Evolutionary conservation across 2,329 filamentous ascomycete species (phyloP), one percentile per base, ranked within the genome.

Genomic region (Aspergillus neotritici): DNA sequence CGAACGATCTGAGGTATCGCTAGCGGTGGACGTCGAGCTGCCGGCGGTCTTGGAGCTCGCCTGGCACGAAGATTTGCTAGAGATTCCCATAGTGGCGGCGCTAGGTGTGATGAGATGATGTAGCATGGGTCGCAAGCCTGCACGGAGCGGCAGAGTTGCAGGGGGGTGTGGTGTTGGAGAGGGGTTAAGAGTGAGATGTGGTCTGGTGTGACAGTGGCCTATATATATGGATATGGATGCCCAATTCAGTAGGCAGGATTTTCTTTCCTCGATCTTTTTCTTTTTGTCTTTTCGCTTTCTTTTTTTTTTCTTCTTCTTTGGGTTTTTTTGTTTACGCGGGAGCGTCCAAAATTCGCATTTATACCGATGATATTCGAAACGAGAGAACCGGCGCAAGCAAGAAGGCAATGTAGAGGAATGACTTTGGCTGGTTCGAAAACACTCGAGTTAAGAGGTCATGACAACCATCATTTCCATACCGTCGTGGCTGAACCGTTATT

Each of bases 11-110:
- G 68, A 70, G 30, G 49, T 52, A 41, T 64, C 58, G 36, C 65
- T 68, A 40, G 63, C 55, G 13, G 65, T 62, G 15, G 64, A 66
- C 31, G 61, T 67, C 31, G 58, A 66, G 45, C 64, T 67, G 40
- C 60, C 53, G 13, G 53, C 56, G 35, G 53, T 55, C 33, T 47
- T 48, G 15, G 53, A 44, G 17, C 55, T 49, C 34, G 47, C 52
- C 46, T 58, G 57, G 48, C 52, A 56, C 28, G 56, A 52, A 31
- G 35, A 46, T 43, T 41, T 43, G 39, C 55, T 56, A 44, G 56
- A 58, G 17, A 60, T 56, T 14, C 54, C 55, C 62, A 66, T 65
- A 35, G 36, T 52, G 43, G 21, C 45, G 41, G 40, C 44, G 47
- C 46, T 25, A 25, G 21, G 21, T 38, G 36, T 15, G 21, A 31